phyloP scores from a whole-genome alignment of 495 filamentous ascomycete genomes.

The Ascobolus immersus region DNA sequence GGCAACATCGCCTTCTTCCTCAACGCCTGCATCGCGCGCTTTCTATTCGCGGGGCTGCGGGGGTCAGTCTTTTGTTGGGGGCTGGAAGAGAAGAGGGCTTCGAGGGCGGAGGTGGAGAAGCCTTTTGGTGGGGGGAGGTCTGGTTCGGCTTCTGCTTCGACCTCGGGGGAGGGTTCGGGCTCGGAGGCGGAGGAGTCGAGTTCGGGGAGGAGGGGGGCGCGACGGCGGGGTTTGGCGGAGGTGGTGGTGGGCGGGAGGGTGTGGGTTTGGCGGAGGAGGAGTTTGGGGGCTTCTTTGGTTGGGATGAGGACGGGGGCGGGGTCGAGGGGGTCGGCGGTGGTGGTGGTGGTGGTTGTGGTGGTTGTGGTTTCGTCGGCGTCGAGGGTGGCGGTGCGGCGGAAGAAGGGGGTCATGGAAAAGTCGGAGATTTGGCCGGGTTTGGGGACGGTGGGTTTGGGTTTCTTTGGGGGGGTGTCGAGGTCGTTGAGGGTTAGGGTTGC shows the following conservation, averaged over 20 bases:
- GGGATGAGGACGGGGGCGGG: conserved; percentile 5
- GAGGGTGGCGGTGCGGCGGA: conserved; percentile 9
- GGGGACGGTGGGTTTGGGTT: conserved; percentile 4
- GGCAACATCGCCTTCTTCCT: not conserved
- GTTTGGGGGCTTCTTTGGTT: conserved; percentile 3
- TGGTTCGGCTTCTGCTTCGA: conserved; percentile 16
- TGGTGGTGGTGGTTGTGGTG: conserved; percentile 3
- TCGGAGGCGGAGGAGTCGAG: conserved; percentile 13
- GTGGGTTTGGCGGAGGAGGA: conserved; percentile 7
- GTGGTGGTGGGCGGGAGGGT: not conserved
- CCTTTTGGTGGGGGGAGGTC: conserved; percentile 41
- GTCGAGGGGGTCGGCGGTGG: not conserved
- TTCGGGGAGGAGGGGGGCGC: conserved; percentile 17
- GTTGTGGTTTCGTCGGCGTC: conserved; percentile 7
- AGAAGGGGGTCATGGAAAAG: conserved; percentile 13
- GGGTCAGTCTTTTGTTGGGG: conserved; percentile 4
- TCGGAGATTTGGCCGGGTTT: conserved; percentile 7
- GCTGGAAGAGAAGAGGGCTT: conserved; percentile 5
- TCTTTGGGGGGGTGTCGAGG: conserved; percentile 8
- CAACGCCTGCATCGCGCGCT: not conserved
- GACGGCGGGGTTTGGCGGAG: conserved; percentile 12
- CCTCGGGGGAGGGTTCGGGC: conserved; percentile 10
- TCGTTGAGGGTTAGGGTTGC: conserved; percentile 12
- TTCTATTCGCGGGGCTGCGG: conserved; percentile 1
- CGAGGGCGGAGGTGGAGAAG: conserved; percentile 24